Percentiles rank a stretch among this genome's conserved stretches.
These are phyloP conservation scores for Mycosphaerella sp. DNA, from an alignment of 2,329 filamentous ascomycete genomes.

Conservation along the genomic window DNA sequence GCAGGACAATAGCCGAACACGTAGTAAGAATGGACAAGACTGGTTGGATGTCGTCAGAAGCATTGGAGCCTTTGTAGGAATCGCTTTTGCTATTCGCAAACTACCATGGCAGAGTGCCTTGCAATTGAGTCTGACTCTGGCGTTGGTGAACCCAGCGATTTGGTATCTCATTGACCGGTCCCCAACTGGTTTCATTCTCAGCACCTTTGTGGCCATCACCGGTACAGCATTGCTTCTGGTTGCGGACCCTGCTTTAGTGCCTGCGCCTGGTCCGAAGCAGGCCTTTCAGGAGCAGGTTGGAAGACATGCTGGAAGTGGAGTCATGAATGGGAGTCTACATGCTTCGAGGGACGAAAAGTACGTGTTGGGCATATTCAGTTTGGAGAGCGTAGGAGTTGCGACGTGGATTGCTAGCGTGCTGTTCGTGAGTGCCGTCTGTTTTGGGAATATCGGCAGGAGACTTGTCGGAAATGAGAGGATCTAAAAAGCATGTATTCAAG, in stretches of 20 bases:
- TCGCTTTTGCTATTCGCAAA: constrained; percentile 77
- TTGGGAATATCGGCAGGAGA: constrained; percentile 87
- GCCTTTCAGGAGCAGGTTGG: constrained; percentile 23
- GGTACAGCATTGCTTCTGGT: constrained; percentile 70
- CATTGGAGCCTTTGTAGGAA: constrained; percentile 65
- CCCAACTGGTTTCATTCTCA: constrained; percentile 74
- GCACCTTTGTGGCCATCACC: constrained; percentile 62
- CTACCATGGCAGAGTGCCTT: constrained; percentile 90
- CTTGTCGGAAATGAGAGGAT: constrained; percentile 37
- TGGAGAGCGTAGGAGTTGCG: constrained; percentile 62
- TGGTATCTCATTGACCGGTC: constrained; percentile 97
- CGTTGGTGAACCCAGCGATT: constrained; percentile 82
- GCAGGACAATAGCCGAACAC: constrained; percentile 15
- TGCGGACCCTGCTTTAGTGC: constrained; percentile 72
- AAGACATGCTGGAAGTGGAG: constrained; percentile 9
- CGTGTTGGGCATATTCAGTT: constrained; percentile 48
- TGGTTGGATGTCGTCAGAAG: constrained; percentile 70
- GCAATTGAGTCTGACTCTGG: constrained; percentile 85
- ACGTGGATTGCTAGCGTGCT: constrained; percentile 91
- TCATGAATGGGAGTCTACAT: constrained; percentile 22
- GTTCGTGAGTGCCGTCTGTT: constrained; percentile 91
- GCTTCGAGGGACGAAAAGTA: constrained; percentile 20
- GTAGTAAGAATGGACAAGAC: constrained; percentile 20
- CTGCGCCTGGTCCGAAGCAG: constrained; percentile 52
- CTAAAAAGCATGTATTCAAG: neutral